Conservation (phyloP, 2,329 filamentous ascomycete species). For the Chrysoporthe cubensis region DNA sequence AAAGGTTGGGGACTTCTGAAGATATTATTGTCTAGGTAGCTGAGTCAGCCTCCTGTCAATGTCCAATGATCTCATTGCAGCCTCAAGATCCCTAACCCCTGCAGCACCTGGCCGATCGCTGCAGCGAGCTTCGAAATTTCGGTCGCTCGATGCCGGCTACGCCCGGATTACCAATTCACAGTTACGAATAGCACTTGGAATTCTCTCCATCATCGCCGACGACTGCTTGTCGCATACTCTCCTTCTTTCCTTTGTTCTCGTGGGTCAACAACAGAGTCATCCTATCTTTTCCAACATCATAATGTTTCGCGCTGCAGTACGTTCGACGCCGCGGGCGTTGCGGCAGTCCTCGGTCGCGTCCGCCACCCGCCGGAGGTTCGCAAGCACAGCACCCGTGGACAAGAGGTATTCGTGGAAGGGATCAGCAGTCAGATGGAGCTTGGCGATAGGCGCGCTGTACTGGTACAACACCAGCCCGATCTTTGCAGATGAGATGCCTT, state of each 20-base stretch:
- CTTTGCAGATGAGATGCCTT: conserved; percentile 80
- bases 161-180: conserved; percentile 13
- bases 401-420: conserved; percentile 84
- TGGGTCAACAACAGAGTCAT: neutral
- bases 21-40: neutral
- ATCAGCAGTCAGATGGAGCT: conserved; percentile 70
- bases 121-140: conserved; percentile 13
- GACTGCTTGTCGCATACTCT: conserved; percentile 8
- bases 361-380: conserved; percentile 52
- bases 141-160: neutral
- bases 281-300: conserved; percentile 16
- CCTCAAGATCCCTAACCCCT: neutral
- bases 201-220: neutral
- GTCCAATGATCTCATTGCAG: conserved; percentile 9
- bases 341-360: conserved; percentile 46
- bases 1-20: neutral
- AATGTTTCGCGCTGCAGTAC: conserved; percentile 59
- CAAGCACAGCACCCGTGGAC: conserved; percentile 60
- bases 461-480: conserved; percentile 90
- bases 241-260: conserved; percentile 29
- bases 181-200: neutral
- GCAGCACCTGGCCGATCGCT: conserved; percentile 2
- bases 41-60: neutral
- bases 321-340: conserved; percentile 51
- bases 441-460: conserved; percentile 79